Evolutionary conservation across 176 grass and related monocot species (phyloP), one percentile per base, ranked within the genome.

Genomic region (Oropetium thomaeum): DNA sequence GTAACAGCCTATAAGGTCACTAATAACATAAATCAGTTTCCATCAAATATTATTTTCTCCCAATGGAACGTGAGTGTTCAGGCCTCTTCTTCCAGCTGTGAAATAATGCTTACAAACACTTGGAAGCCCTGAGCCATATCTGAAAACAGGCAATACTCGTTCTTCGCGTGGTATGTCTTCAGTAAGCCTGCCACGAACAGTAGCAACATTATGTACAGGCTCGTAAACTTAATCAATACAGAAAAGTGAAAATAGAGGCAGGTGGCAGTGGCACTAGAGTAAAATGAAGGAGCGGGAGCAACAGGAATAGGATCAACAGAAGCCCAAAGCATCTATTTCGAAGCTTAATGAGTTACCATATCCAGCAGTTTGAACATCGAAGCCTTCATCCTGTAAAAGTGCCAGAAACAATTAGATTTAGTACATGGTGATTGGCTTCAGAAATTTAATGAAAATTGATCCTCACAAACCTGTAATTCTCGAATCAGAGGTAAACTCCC

Each of bases 331-430:
- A 38, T 27, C 17, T 4, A 3, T n/a, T 35, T 77, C 20, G 15
- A 37, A 59, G 49, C 7, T 64, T 3, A 62, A 39, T 29, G 26
- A 44, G 77, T 83, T 87, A 99, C 96, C 96, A 31, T 92, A 99
- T 82, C 96, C 96, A 34, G 86, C 64, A 62, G 88, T 93, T 69
- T 99, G 96, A 86, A 95, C 96, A 92, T 99, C 96, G 62, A 99
- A 99, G 78, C 91, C 96, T 86, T 99, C 83, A 58, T 99, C 91
- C 95, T 98, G 72, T 22, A 42, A 71, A 87, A 74, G 69, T 73
- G 27, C 20, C n/a, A n/a, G n/a, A 58, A 53, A 31, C 4, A 87
- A 27, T 67, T 73, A 41, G 51, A 29, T 78, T 87, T 53, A 93
- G 78, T 70, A 47, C 31, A 64, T 23, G 61, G 25, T 58, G 40